Percentiles rank a stretch among this genome's conserved stretches.
Conservation (phyloP, 2,329 filamentous ascomycete genomes). For the Colletotrichum sp. region DNA sequence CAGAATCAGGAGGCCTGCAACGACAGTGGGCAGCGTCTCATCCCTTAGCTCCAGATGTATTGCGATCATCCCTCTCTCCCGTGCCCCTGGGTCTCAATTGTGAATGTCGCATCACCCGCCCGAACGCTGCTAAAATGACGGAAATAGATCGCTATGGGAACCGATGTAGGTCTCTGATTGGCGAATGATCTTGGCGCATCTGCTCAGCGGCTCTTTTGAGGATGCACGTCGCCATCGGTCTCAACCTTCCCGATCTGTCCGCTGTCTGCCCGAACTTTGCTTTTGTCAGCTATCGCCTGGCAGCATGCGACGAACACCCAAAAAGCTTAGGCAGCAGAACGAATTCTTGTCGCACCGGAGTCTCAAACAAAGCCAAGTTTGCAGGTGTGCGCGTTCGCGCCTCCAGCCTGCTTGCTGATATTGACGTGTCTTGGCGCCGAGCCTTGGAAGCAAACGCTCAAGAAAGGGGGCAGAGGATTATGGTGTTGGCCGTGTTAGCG, state of each 20-base stretch:
- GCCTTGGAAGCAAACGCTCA: not conserved
- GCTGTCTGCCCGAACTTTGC: not conserved
- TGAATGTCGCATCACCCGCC: not conserved
- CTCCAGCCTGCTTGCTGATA: not conserved
- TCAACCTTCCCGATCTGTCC: not conserved
- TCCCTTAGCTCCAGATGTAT: not conserved
- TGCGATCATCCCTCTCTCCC: not conserved
- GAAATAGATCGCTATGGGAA: not conserved
- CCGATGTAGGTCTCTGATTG: not conserved
- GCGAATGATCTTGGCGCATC: not conserved
- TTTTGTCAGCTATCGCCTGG: not conserved
- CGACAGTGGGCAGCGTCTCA: not conserved
- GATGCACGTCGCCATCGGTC: not conserved
- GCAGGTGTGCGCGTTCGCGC: not conserved
- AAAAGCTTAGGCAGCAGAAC: not conserved
- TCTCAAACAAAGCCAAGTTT: not conserved
- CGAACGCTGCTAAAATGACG: not conserved
- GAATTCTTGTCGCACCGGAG: not conserved
- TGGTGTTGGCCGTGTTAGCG: not conserved
- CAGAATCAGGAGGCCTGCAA: not conserved
- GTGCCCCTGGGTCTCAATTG: not conserved
- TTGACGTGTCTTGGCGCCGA: conserved; percentile 3
- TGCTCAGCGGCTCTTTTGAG: not conserved
- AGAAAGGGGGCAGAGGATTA: not conserved
- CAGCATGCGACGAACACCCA: not conserved